These are phyloP conservation scores for Aurinia saxatilis DNA, from an alignment of 345 rosid genomes.

Conservation along the genomic window DNA sequence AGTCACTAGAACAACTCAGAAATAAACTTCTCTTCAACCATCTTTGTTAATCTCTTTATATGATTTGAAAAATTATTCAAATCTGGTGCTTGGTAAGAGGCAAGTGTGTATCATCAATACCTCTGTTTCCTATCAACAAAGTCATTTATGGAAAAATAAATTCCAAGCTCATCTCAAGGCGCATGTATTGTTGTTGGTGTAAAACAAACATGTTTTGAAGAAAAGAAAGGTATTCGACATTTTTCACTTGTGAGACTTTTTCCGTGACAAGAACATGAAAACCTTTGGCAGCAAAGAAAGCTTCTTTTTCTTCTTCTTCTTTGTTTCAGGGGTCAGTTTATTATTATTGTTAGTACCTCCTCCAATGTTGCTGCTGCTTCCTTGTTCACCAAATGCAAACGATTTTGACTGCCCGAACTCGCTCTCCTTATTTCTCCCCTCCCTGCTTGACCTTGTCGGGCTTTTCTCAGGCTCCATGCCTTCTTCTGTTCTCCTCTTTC, in stretches of 20 bases:
- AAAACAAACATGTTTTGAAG: background rate
- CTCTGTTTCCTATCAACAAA: slow-evolving; percentile 12
- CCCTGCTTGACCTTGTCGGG: slow-evolving; percentile 34
- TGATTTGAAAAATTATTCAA: too few species aligned
- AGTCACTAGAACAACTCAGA: slow-evolving; percentile 1
- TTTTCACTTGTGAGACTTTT: slow-evolving; percentile 38
- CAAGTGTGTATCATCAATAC: background rate
- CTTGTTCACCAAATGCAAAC: slow-evolving; percentile 23
- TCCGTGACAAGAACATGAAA: slow-evolving; percentile 60
- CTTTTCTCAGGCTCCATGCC: slow-evolving; percentile 25
- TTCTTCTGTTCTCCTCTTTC: slow-evolving; percentile 54
- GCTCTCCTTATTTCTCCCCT: slow-evolving; percentile 25
- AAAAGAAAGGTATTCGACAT: background rate
- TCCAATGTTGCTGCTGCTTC: slow-evolving; percentile 9
- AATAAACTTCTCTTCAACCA: slow-evolving; percentile 15
- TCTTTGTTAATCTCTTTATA: background rate
- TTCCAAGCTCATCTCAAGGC: slow-evolving; percentile 19
- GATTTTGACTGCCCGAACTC: slow-evolving; percentile 11
- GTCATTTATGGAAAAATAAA: background rate
- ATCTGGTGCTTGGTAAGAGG: too few species aligned
- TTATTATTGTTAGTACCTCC: background rate
- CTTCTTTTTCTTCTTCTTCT: slow-evolving; percentile 50
- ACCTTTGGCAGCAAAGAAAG: slow-evolving; percentile 59
- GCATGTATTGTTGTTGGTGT: slow-evolving; percentile 9
- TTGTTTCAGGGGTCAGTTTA: slow-evolving; percentile 33